These are phyloP conservation scores for Zygotorulaspora mrakii DNA, from an alignment of 1,139 yeast genomes.

Conservation along the genomic window DNA sequence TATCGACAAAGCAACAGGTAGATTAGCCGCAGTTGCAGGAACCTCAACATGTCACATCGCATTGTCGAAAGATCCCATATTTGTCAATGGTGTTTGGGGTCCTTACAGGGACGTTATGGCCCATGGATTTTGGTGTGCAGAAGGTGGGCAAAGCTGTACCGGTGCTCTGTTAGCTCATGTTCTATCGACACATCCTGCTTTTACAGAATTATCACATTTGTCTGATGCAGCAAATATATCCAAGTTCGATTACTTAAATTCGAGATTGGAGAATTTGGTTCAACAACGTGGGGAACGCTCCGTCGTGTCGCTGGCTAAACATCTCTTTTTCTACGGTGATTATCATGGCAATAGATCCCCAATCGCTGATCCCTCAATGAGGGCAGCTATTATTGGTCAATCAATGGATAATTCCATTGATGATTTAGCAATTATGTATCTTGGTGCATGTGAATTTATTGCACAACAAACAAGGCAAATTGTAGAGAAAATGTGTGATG, in stretches of 20 bases:
- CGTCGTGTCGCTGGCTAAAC: slow-evolving; percentile 75
- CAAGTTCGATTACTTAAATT: slow-evolving; percentile 78
- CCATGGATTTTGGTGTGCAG: slow-evolving; percentile 92
- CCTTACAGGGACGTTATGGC: slow-evolving; percentile 92
- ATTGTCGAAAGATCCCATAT: slow-evolving; percentile 77
- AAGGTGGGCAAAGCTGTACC: slow-evolving; percentile 97
- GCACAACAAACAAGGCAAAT: slow-evolving; percentile 97
- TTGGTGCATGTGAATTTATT: slow-evolving; percentile 94
- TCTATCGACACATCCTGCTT: slow-evolving; percentile 86
- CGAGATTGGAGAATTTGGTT: slow-evolving; percentile 65
- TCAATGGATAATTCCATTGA: slow-evolving; percentile 85
- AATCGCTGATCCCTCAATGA: slow-evolving; percentile 89
- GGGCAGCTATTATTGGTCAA: slow-evolving; percentile 89
- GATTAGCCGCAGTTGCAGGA: slow-evolving; percentile 97
- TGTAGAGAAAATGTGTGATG: slow-evolving; percentile 72
- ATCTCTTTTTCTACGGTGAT: slow-evolving; percentile 90
- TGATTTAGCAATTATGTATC: slow-evolving; percentile 77
- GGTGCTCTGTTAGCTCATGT: slow-evolving; percentile 92
- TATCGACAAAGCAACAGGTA: slow-evolving; percentile 64
- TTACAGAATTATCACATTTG: slow-evolving; percentile 58
- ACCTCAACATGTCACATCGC: slow-evolving; percentile 96
- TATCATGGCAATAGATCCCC: slow-evolving; percentile 96
- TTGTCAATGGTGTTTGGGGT: slow-evolving; percentile 98
- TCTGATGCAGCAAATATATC: slow-evolving; percentile 66
- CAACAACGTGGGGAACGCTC: slow-evolving; percentile 56